Evolutionary conservation across 371 early-diverging fungal species (phyloP).

Genomic region (Furculomyces boomerangus): DNA sequence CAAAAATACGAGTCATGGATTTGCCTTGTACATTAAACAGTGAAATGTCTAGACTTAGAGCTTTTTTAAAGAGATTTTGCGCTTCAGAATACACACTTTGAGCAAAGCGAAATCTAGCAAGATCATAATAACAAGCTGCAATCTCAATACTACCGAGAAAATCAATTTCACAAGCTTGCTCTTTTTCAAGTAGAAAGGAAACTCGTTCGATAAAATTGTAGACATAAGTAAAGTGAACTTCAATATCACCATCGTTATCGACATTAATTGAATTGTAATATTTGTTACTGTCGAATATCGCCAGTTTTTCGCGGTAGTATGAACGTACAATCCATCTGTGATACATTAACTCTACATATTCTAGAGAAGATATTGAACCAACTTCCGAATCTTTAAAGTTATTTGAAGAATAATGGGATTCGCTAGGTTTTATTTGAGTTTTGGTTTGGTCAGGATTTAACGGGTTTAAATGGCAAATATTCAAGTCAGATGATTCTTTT

Average conservation of each 20-base stretch:
- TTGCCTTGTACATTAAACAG: neutral
- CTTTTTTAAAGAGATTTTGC: neutral
- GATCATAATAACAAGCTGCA: neutral
- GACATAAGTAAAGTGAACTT: too few relatives aligned
- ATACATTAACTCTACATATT: neutral
- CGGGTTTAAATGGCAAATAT: neutral
- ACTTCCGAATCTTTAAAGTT: neutral
- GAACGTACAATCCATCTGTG: conserved; percentile 1
- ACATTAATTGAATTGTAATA: neutral
- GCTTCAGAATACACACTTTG: neutral
- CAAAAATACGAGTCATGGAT: neutral
- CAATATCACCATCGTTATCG: neutral
- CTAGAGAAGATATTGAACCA: neutral
- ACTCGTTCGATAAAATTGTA: neutral
- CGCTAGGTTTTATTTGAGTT: too few relatives aligned
- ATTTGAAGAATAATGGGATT: neutral
- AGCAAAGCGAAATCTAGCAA: neutral
- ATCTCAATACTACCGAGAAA: neutral
- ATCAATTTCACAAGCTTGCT: neutral
- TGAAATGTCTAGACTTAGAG: neutral
- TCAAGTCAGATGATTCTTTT: neutral
- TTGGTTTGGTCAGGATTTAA: too few relatives aligned
- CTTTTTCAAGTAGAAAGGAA: too few relatives aligned
- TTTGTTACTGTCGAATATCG: neutral
- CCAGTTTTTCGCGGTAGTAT: neutral